Base-by-base conservation (phyloP, 192 early-diverging fungal genomes). In the Chytriomyces confervae region DNA sequence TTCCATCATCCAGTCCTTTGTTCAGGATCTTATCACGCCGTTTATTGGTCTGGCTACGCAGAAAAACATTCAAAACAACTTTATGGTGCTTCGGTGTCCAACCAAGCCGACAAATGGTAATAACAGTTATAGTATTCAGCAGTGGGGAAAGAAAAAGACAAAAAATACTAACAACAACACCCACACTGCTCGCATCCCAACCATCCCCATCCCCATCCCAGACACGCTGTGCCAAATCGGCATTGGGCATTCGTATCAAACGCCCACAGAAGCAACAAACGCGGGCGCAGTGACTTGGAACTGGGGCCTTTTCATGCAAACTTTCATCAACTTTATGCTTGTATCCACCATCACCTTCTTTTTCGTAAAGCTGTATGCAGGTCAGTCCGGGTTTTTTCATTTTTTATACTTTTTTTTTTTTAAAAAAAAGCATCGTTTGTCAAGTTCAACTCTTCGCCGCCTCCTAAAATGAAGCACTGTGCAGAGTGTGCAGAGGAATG, bases 241-340 rank as follows among this genome's bases (percentile, higher is more conserved):
- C 16, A 57, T 57, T 13, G 20, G 53, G 13, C 49, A 65, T 29
- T 61, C 66, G 53, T 29, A 65, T 20, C 18, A 9, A n/a, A 29
- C 24, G 3, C 9, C 23, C 1, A 48, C 23, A 1, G 43, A 11
- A 71, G 11, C 23, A 18, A 29, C 65, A 3, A 23, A n/a, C 27
- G 10, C 46, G 16, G 18, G 43, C 69, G 24, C 71, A n/a, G 5
- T 18, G 36, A 7, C 49, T 8, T 16, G 51, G 46, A 82, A 85
- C 72, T 87, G 80, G 24, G 86, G 86, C 13, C 79, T 62, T 11
- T 92, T 92, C 72, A 72, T 92, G 36, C 86, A 91, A 57, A 75
- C 74, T 29, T 64, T 90, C 71, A 82, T 92, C 75, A 87, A 91
- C 82, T 92, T 92, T 62, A 76, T 92, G 72, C 83, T 91, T 48